phyloP scores from a whole-genome alignment of 805 yeast genomes.

The Candida lessepsii region DNA sequence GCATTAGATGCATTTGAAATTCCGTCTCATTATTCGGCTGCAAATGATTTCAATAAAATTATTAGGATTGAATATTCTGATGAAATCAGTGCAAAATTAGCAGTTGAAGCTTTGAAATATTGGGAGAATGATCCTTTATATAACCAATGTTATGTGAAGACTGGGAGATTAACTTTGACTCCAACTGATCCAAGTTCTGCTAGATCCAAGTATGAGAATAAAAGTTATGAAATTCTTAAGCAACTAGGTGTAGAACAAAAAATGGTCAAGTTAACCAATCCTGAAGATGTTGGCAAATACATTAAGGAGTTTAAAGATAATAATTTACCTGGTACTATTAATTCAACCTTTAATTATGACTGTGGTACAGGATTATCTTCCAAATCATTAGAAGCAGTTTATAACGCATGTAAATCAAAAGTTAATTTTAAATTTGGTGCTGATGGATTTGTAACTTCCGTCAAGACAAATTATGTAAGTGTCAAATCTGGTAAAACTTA shows the following conservation, averaged over 20 bases:
- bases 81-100: constrained; percentile 26
- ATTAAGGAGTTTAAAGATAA: constrained; percentile 12
- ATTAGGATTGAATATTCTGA: constrained; percentile 21
- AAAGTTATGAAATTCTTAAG: constrained; percentile 12
- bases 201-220: constrained; percentile 14
- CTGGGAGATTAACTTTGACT: constrained; percentile 17
- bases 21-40: constrained; percentile 41
- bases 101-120: constrained; percentile 32
- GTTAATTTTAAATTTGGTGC: constrained; percentile 15
- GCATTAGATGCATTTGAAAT: constrained; percentile 21
- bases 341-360: constrained; percentile 13
- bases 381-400: constrained; percentile 15
- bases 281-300: constrained; percentile 7
- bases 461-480: constrained; percentile 7
- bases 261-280: constrained; percentile 9
- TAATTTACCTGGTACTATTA: constrained; percentile 11
- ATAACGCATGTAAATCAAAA: constrained; percentile 5
- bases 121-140: constrained; percentile 40
- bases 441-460: constrained; percentile 13
- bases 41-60: constrained; percentile 35
- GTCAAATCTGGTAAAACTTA: constrained; percentile 22
- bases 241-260: constrained; percentile 13
- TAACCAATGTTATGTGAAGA: constrained; percentile 18
- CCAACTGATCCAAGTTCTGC: constrained; percentile 11
- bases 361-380: constrained; percentile 18